Conservation (phyloP, 2,329 filamentous ascomycete genomes). For the Fusarium lateritium region DNA sequence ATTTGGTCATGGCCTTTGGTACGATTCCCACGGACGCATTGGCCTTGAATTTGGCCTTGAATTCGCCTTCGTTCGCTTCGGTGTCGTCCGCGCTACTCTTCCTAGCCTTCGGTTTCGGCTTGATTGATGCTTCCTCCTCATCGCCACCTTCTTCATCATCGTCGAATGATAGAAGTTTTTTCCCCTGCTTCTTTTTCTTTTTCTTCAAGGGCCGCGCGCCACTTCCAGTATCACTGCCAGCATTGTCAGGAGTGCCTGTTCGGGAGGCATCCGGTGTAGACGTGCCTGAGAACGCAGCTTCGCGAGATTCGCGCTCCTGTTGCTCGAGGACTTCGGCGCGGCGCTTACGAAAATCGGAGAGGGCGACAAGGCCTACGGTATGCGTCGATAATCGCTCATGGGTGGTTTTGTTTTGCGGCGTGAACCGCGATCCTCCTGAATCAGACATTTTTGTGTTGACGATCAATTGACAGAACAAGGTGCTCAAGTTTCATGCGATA, state of each 20-base stretch:
- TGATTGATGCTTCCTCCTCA: slow-evolving; percentile 59
- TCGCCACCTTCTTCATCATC: slow-evolving; percentile 77
- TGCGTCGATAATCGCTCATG: slow-evolving; percentile 87
- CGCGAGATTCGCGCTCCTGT: slow-evolving; percentile 85
- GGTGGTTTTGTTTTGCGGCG: slow-evolving; percentile 80
- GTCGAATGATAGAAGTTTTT: slow-evolving; percentile 74
- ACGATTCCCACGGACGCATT: slow-evolving; percentile 74
- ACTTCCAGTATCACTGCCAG: slow-evolving; percentile 54
- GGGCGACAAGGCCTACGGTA: slow-evolving; percentile 90
- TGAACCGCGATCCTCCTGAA: slow-evolving; percentile 72
- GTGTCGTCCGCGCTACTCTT: slow-evolving; percentile 55
- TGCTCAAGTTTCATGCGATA: slow-evolving; percentile 1
- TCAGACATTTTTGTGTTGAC: slow-evolving; percentile 57
- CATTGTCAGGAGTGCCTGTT: slow-evolving; percentile 63
- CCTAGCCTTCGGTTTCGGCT: slow-evolving; percentile 51
- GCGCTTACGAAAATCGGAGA: slow-evolving; percentile 95
- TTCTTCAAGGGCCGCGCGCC: slow-evolving; percentile 46
- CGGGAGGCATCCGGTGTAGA: slow-evolving; percentile 66
- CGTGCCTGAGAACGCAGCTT: slow-evolving; percentile 65
- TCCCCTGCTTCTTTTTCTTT: slow-evolving; percentile 62
- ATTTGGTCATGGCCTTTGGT: slow-evolving; percentile 79
- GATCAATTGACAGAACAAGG: slow-evolving; percentile 4
- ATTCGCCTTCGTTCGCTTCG: slow-evolving; percentile 43
- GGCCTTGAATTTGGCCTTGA: slow-evolving; percentile 67
- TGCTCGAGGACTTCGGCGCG: slow-evolving; percentile 94